Evolutionary conservation across 1,284 basidiomycete species (phyloP), one percentile per base, ranked within the genome.

Genomic region (Melampsora larici-populina): DNA sequence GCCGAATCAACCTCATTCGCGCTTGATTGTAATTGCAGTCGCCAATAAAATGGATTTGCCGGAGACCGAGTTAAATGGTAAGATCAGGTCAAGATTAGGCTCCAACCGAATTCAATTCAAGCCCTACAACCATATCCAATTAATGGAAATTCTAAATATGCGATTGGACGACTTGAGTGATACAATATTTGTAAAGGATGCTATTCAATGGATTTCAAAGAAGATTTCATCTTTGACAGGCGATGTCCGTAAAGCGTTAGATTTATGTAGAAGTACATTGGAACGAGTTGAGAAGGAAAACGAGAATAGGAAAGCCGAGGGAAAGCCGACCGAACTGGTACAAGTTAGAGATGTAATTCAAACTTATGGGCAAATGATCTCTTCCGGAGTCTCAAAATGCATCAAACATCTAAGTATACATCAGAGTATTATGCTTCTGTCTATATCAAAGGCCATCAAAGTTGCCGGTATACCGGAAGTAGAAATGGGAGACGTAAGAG

Each of bases 41-140:
- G 97, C 97, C 15, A 99, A 99, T 83, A 95, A 96, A 33, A 97
- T 98, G 92, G 96, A 99, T 83, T 86, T 99, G 72, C 97, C 97
- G 0, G 96, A 99, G 84, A 88, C 96, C 33, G 91, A 91, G 17
- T 91, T 99, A 87, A 91, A 88, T 2, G 93, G 94, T 2, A 91
- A 97, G 79, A 95, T 99, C 72, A 88, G 93, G 67, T 95, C 92
- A 85, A 89, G 97, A 72, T 86, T 99, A 15, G 96, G 95, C n/a
- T 94, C 97, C 88, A 90, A 91, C 66, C 90, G 95, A 46, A 94
- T 98, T 81, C 93, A 96, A 80, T 99, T 98, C 85, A 89, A 92
- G 82, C 92, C 97, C 0, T 99, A 99, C 83, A 90, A 88, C 24
- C 90, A 90, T 36, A 83, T 85, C 1, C 92, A 97, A 81, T 87